Conservation (phyloP, 495 filamentous ascomycete species). For the Parathielavia hyrcaniae region DNA sequence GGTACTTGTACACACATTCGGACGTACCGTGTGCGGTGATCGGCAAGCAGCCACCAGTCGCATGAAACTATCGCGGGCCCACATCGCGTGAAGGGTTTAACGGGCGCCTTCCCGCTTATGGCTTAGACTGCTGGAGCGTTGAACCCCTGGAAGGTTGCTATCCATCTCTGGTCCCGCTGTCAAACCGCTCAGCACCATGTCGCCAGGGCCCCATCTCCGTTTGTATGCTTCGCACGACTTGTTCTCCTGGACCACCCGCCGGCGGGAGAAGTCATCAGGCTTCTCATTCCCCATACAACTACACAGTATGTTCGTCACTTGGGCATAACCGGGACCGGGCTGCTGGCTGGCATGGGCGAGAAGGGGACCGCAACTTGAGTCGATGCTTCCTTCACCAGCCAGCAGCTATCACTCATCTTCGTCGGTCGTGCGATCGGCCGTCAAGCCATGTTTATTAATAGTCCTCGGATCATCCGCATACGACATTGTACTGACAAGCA, state of each 20-base stretch:
- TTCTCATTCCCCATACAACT: no score
- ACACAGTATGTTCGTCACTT: no score
- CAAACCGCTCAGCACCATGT: not conserved
- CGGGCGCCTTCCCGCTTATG: slow-evolving; percentile 12
- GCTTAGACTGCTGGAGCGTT: slow-evolving; percentile 35
- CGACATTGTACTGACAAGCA: slow-evolving; percentile 22
- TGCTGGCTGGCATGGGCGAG: no score
- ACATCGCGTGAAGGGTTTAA: not conserved
- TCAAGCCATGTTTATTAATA: no score
- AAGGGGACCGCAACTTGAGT: no score
- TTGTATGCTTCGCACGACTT: not conserved
- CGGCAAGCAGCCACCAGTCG: not conserved
- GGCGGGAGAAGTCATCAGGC: no score
- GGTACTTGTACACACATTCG: slow-evolving; percentile 33
- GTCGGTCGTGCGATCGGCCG: slow-evolving; percentile 20
- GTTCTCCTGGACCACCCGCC: no score
- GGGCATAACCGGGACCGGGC: no score
- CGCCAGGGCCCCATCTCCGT: not conserved
- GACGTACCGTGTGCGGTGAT: slow-evolving; percentile 23
- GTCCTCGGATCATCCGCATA: slow-evolving; percentile 14
- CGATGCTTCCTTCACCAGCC: no score
- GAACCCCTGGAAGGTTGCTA: slow-evolving; percentile 23
- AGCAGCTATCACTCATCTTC: not conserved
- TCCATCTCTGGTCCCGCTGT: slow-evolving; percentile 9
- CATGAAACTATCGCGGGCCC: not conserved